Conservation (phyloP, 148 eudicot species). For the Chenopodium suecicum region DNA sequence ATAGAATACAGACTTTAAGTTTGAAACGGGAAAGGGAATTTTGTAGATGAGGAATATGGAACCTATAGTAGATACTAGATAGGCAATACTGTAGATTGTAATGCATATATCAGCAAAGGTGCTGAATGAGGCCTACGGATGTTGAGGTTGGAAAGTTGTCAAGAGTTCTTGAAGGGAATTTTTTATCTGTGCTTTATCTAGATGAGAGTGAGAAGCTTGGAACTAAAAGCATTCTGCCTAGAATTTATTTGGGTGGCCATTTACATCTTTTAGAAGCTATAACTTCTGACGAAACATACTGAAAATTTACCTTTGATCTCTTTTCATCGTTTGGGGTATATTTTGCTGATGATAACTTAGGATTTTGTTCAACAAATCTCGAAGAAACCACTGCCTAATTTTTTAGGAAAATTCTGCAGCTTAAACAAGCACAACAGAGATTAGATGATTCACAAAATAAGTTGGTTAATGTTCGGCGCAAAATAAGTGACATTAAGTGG, state of each 20-base stretch:
- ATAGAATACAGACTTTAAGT: neutral
- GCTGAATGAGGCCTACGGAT: neutral
- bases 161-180: neutral
- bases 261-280: neutral
- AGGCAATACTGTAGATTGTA: neutral
- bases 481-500: slow-evolving; percentile 30
- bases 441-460: slow-evolving; percentile 59
- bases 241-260: neutral
- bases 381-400: slow-evolving; percentile 7
- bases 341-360: too few relatives aligned
- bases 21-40: neutral
- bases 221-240: neutral
- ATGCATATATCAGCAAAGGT: neutral
- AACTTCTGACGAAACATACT: neutral
- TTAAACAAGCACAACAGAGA: slow-evolving; percentile 66
- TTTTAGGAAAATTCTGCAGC: slow-evolving; percentile 44
- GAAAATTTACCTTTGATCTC: too few relatives aligned
- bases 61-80: neutral
- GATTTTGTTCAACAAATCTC: neutral
- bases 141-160: neutral
- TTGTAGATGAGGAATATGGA: too few relatives aligned
- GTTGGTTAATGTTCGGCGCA: slow-evolving; percentile 61
- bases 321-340: too few relatives aligned
- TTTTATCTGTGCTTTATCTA: neutral
- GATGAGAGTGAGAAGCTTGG: neutral